phyloP scores from a whole-genome alignment of 306 rosid species.

The Glycine tomentella region DNA sequence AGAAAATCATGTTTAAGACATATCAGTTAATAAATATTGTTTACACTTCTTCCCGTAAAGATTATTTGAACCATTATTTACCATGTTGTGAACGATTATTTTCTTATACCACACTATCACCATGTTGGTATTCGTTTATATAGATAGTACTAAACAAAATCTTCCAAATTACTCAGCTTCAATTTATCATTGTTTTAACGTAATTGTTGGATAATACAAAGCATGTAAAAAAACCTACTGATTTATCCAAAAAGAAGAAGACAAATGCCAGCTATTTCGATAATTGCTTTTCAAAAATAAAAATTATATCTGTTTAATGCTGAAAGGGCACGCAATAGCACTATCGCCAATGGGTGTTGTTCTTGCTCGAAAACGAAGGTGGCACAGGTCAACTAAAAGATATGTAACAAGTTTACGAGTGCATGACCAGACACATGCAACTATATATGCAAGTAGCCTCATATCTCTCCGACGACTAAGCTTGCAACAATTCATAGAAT shows the following conservation, averaged over 20 bases:
- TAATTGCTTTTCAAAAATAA: background rate
- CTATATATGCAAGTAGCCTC: background rate
- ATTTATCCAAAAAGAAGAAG: background rate
- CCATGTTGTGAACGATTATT: too few relatives aligned
- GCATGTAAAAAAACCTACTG: background rate
- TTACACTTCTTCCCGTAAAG: too few relatives aligned
- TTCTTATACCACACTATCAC: too few relatives aligned
- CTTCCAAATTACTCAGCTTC: too few relatives aligned
- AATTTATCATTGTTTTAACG: background rate
- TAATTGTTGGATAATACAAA: background rate
- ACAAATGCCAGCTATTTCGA: background rate
- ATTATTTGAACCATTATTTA: too few relatives aligned
- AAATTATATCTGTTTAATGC: background rate
- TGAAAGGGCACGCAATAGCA: background rate
- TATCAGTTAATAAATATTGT: too few relatives aligned
- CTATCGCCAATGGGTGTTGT: background rate
- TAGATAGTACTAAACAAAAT: too few relatives aligned
- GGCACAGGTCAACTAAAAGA: background rate
- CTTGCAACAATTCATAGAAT: background rate
- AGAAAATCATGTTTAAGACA: too few relatives aligned
- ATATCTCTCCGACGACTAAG: too few relatives aligned
- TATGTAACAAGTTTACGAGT: conserved; percentile 4
- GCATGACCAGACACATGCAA: background rate
- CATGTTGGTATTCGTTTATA: too few relatives aligned
- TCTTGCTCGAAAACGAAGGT: conserved; percentile 14